Evolutionary conservation across 805 yeast species (phyloP).

Genomic region (Monosporozyma solicola): DNA sequence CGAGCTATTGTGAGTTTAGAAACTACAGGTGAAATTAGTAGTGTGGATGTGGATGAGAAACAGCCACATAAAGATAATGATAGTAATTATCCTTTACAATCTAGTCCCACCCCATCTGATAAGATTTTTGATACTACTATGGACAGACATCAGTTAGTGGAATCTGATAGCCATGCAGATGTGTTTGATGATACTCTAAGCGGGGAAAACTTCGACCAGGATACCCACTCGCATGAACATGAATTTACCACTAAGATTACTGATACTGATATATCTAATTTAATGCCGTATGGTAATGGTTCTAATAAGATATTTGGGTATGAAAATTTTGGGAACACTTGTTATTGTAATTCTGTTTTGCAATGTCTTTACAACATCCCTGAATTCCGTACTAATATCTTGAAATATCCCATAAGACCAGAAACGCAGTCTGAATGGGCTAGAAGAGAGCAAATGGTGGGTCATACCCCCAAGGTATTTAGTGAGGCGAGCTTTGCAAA

Average conservation of each 20-base stretch:
- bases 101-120: neutral
- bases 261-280: neutral
- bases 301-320: slow-evolving; percentile 63
- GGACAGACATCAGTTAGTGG: neutral
- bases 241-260: slow-evolving; percentile 1
- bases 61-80: neutral
- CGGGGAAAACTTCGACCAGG: neutral
- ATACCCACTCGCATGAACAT: neutral
- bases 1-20: slow-evolving; percentile 1
- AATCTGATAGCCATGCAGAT: neutral
- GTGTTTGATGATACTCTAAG: neutral
- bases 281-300: slow-evolving; percentile 56
- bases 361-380: slow-evolving; percentile 76
- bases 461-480: slow-evolving; percentile 15
- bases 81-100: neutral
- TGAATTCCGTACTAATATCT: slow-evolving; percentile 51
- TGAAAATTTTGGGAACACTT: slow-evolving; percentile 83
- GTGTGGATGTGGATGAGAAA: neutral
- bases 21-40: neutral
- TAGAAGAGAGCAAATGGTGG: slow-evolving; percentile 34
- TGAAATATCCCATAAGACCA: slow-evolving; percentile 37
- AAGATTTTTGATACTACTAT: neutral
- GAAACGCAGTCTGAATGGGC: slow-evolving; percentile 24
- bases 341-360: slow-evolving; percentile 86
- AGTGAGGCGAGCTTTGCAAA: slow-evolving; percentile 2